A percentile compares a stretch with the other conserved stretches of the same genome.
Evolutionary conservation across 1,284 basidiomycete species (phyloP).

Genomic region (Trametes pubescens): DNA sequence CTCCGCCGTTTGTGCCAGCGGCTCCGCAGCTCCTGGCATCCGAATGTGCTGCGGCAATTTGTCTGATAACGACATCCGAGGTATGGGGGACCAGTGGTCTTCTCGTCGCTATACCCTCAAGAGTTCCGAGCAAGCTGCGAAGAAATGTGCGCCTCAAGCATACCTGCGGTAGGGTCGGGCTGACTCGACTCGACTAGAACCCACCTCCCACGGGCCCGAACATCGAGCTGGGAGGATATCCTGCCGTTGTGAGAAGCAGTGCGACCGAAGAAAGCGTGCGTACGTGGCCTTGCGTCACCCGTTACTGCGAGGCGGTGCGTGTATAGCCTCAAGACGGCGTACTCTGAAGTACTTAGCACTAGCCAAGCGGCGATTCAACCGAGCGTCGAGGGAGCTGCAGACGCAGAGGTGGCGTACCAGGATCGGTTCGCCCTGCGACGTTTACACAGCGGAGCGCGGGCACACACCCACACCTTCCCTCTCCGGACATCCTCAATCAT

Average conservation of each 20-base stretch:
- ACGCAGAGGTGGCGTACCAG: neutral
- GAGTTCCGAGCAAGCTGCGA: neutral
- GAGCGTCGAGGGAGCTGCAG: neutral
- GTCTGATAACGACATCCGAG: neutral
- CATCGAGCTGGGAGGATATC: neutral
- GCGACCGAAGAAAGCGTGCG: neutral
- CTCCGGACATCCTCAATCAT: conserved; percentile 5
- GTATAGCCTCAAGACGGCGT: neutral
- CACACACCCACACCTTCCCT: too few species aligned
- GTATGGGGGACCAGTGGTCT: neutral
- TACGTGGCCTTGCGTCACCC: neutral
- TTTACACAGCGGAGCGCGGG: neutral
- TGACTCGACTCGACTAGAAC: neutral
- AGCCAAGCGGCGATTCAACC: neutral
- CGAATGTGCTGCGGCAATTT: neutral
- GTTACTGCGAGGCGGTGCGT: neutral
- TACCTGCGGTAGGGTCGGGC: neutral
- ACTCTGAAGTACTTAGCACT: neutral
- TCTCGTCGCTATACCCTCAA: neutral
- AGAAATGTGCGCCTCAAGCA: neutral
- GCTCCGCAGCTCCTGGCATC: neutral
- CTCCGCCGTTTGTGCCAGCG: neutral
- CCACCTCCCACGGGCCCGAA: neutral
- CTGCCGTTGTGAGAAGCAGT: neutral
- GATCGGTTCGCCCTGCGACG: neutral